Evolutionary conservation across 179 eudicot species (phyloP), one percentile per base, ranked within the genome.

Genomic region (Gypsophila paniculata): DNA sequence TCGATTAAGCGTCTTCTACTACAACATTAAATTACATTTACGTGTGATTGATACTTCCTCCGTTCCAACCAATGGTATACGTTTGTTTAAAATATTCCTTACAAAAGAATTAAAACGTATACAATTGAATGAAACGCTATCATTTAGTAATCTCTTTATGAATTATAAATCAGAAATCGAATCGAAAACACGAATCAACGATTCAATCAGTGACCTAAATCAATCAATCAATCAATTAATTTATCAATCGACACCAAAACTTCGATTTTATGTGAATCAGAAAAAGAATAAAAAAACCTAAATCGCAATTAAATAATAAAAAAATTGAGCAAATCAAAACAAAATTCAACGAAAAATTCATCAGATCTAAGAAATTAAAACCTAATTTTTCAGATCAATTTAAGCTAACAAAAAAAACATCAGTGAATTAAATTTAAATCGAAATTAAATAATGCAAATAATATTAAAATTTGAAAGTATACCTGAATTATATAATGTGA

Each of bases 351-450:
- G 21, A 65, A 19, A 49, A 11, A 3, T 15, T 29, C 5, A 60
- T 29, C 38, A 26, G 65, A 60, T 60, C 65, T 60, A 60, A 1
- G 34, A 60, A 60, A 17, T n/a, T 3, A 59, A 60, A 60, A n/a
- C 18, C 39, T 34, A 3, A 17, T 42, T 42, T 36, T 42, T 42
- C 46, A 61, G 17, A 23, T 61, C 4, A 61, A 18, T 32, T 32
- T 13, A 61, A 7, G 18, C 9, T 10, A 10, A 21, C 22, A 25
- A 11, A 60, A 12, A 6, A 60, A 64, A n/a, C 51, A 18, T 26
- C 5, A 38, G 8, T 63, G 46, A 42, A 42, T 9, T 42, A 42
- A 42, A 42, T 1, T 29, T 42, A 8, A 42, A 42, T 2, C 46
- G n/a, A 29, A 29, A 29, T 6, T 2, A 66, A 23, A 44, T 29